Evolutionary conservation across 352 stramenopile species (phyloP).

Genomic region (Globisporangium middletonii): DNA sequence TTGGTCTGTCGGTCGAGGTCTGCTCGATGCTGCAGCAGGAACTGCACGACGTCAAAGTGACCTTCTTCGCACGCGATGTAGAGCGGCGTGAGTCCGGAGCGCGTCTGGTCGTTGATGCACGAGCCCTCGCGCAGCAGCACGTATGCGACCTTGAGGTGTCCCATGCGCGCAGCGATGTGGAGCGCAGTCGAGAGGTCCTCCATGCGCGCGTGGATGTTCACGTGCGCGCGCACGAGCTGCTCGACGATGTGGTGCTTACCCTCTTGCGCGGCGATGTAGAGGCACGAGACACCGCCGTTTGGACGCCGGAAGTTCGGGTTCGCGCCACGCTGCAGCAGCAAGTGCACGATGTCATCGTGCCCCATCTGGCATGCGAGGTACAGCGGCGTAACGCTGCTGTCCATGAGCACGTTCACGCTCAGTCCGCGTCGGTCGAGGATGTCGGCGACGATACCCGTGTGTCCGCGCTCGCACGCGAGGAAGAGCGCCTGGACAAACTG

Average conservation of each 20-base stretch:
- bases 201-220: conserved; percentile 65
- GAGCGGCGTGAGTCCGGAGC: conserved; percentile 68
- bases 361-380: conserved; percentile 86
- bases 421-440: conserved; percentile 47
- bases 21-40: conserved; percentile 34
- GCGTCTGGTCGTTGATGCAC: conserved; percentile 61
- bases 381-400: conserved; percentile 71
- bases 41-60: conserved; percentile 53
- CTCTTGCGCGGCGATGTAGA: conserved; percentile 80
- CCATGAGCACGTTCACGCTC: conserved; percentile 69
- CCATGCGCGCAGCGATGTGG: conserved; percentile 79
- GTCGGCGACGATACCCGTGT: conserved; percentile 58
- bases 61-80: conserved; percentile 86
- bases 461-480: conserved; percentile 69
- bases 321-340: conserved; percentile 51
- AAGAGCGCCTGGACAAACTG: conserved; percentile 69
- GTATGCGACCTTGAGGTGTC: conserved; percentile 43
- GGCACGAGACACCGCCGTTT: conserved; percentile 55
- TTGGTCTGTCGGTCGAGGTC: conserved; percentile 32
- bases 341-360: conserved; percentile 47
- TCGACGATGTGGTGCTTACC: conserved; percentile 61
- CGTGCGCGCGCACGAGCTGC: conserved; percentile 35
- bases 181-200: conserved; percentile 72
- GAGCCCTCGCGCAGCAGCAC: conserved; percentile 49
- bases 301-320: conserved; percentile 62